Evolutionary conservation across 2,329 filamentous ascomycete genomes (phyloP), one percentile per base, ranked within the genome.

Genomic region (Cytospora paraplurivora): DNA sequence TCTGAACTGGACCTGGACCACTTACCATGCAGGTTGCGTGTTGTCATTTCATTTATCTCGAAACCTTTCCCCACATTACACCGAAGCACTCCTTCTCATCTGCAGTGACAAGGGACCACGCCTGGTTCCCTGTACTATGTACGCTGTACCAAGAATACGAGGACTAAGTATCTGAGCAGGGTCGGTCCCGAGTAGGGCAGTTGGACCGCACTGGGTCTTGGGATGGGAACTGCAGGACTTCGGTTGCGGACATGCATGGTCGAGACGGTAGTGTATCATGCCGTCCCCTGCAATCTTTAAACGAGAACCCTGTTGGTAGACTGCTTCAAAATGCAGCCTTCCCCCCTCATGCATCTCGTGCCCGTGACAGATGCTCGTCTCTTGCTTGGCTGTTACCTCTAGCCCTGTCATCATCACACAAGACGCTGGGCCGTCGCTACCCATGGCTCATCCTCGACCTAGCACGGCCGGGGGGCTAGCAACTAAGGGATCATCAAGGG

Each of bases 371-470:
- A 64, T 71, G 71, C 64, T 69, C 72, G 58, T 72, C 73, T 63
- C 62, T 74, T 59, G 69, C 71, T 62, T 70, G 71, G 53, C 73
- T 70, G 61, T 72, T 74, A 17, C 72, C 71, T 67, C 69, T 67
- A 37, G 52, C n/a, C 32, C 47, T 53, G 58, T 62, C 58, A 57
- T 15, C 58, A 34, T 35, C 58, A 49, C 37, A 50, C 37, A 50
- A 37, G n/a, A 56, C 49, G 19, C n/a, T 54, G 44, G 34, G 56
- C 34, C 61, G 61, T 72, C 68, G 38, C 70, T 70, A 27, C 64
- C 66, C 65, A 66, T 68, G 68, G 75, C 75, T 70, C 67, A 72
- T 62, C 72, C 72, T 62, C 74, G 78, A 71, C 78, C 79, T 38
- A 79, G 74, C 66, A 80, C 78, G 61, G 68, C 69, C 50, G 71